A percentile compares a stretch with the other conserved stretches of the same genome.
phyloP scores from a whole-genome alignment of 345 rosid genomes.

The Excoecaria agallocha region DNA sequence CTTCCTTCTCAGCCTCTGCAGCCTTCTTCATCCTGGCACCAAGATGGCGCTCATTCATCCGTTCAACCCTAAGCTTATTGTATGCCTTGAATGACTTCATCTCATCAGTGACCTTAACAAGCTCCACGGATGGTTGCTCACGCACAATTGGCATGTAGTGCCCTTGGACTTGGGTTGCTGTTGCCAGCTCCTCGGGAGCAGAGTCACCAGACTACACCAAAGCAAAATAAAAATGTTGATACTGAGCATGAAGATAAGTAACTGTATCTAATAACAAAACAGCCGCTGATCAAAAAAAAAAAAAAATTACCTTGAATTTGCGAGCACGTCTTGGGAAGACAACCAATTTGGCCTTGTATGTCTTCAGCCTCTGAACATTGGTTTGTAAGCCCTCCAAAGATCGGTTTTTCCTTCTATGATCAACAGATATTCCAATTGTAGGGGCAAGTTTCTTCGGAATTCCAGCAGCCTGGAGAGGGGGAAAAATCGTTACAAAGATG shows the following conservation, averaged over 20 bases:
- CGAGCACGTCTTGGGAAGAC: slow-evolving; percentile 70
- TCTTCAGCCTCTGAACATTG: slow-evolving; percentile 82
- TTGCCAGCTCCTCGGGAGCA: slow-evolving; percentile 30
- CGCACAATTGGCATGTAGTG: slow-evolving; percentile 30
- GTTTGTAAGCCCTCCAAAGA: slow-evolving; percentile 78
- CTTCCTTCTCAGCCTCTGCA: slow-evolving; percentile 33
- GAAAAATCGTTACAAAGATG: too few species aligned
- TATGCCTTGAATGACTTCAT: slow-evolving; percentile 36
- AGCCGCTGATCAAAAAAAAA: not conserved
- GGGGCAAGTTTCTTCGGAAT: slow-evolving; percentile 83
- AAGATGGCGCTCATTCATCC: slow-evolving; percentile 23
- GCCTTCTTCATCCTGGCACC: slow-evolving; percentile 34
- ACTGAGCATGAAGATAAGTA: too few species aligned
- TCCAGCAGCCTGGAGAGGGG: slow-evolving; percentile 57
- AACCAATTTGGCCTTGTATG: slow-evolving; percentile 82
- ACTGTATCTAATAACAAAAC: too few species aligned
- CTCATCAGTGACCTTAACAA: slow-evolving; percentile 27
- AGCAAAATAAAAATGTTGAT: not conserved
- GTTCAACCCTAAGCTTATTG: slow-evolving; percentile 27
- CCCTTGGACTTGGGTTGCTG: slow-evolving; percentile 40
- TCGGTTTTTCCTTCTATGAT: slow-evolving; percentile 75
- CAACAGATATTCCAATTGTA: slow-evolving; percentile 74
- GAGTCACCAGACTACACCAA: slow-evolving; percentile 34
- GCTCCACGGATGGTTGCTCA: slow-evolving; percentile 31
- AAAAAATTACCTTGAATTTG: slow-evolving; percentile 54